A percentile compares a stretch with the other conserved stretches of the same genome.
These are phyloP conservation scores for Neofusicoccum parvum DNA, from an alignment of 2,329 filamentous ascomycete species.

Conservation along the genomic window DNA sequence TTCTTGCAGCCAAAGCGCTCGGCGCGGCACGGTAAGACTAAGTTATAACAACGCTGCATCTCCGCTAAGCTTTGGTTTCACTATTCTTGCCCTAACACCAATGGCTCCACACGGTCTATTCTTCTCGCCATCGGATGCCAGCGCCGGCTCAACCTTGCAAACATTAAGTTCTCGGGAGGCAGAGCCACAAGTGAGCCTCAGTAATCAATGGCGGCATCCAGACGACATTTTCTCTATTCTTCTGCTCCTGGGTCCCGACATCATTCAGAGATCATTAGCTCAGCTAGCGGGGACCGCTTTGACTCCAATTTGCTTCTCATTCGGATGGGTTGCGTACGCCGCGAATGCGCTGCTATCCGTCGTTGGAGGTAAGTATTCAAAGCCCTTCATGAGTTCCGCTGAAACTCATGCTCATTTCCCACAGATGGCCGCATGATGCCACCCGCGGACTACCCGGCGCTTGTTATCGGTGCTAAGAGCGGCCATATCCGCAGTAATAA, in stretches of 20 bases:
- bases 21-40: no score
- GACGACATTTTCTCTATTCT: slow-evolving; percentile 37
- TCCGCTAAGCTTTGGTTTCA: no score
- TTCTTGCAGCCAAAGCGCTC: no score
- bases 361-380: slow-evolving; percentile 27
- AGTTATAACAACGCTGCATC: no score
- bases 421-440: slow-evolving; percentile 39
- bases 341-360: slow-evolving; percentile 33
- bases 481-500: slow-evolving; percentile 44
- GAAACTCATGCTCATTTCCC: background rate
- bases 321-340: slow-evolving; percentile 45
- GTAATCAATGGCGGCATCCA: slow-evolving; percentile 25
- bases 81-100: no score
- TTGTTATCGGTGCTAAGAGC: slow-evolving; percentile 41
- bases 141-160: no score
- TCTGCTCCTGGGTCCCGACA: slow-evolving; percentile 41
- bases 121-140: no score
- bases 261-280: slow-evolving; percentile 39
- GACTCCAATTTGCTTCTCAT: slow-evolving; percentile 42
- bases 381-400: background rate
- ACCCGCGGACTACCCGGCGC: slow-evolving; percentile 34
- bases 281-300: slow-evolving; percentile 32
- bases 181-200: no score
- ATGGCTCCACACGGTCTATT: no score
- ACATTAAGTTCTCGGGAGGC: no score